Percentiles rank a stretch among this genome's conserved stretches.
These are phyloP conservation scores for Auricularia cornea DNA, from an alignment of 768 basidiomycete genomes.

Conservation along the genomic window DNA sequence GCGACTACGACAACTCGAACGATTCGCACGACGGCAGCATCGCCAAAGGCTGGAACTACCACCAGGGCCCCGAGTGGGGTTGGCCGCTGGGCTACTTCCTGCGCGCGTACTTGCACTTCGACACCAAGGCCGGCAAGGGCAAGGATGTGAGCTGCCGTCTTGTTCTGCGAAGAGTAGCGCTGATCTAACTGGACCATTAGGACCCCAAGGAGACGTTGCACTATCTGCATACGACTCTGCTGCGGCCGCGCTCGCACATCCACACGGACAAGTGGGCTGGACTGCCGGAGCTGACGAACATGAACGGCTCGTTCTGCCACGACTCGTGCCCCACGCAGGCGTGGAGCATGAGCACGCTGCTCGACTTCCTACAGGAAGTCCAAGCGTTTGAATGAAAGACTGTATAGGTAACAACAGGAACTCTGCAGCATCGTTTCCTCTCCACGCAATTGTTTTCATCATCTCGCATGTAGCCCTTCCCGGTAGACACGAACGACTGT, in stretches of 20 bases:
- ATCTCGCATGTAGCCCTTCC: neutral
- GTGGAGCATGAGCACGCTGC: slow-evolving; percentile 88
- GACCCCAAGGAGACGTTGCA: slow-evolving; percentile 67
- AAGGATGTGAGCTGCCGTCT: slow-evolving; percentile 47
- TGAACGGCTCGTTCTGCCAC: slow-evolving; percentile 68
- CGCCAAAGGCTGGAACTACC: slow-evolving; percentile 94
- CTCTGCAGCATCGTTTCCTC: neutral
- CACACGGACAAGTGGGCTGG: slow-evolving; percentile 84
- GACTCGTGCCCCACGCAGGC: slow-evolving; percentile 95
- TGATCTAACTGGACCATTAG: slow-evolving; percentile 28
- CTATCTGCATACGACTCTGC: slow-evolving; percentile 65
- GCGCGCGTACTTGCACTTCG: slow-evolving; percentile 86
- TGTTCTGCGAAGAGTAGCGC: neutral
- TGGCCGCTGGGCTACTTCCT: slow-evolving; percentile 96
- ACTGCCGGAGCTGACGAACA: slow-evolving; percentile 86
- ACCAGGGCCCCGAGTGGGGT: slow-evolving; percentile 93
- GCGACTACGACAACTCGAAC: slow-evolving; percentile 88
- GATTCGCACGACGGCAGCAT: slow-evolving; percentile 75
- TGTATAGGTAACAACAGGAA: neutral
- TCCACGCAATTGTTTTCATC: too few species aligned
- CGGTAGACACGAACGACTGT: neutral
- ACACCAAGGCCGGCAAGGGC: slow-evolving; percentile 56
- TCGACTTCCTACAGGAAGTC: slow-evolving; percentile 81
- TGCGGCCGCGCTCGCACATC: slow-evolving; percentile 66
- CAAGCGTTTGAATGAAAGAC: slow-evolving; percentile 27